Evolutionary conservation across 768 basidiomycete species (phyloP).

Genomic region (Boletales sp.): DNA sequence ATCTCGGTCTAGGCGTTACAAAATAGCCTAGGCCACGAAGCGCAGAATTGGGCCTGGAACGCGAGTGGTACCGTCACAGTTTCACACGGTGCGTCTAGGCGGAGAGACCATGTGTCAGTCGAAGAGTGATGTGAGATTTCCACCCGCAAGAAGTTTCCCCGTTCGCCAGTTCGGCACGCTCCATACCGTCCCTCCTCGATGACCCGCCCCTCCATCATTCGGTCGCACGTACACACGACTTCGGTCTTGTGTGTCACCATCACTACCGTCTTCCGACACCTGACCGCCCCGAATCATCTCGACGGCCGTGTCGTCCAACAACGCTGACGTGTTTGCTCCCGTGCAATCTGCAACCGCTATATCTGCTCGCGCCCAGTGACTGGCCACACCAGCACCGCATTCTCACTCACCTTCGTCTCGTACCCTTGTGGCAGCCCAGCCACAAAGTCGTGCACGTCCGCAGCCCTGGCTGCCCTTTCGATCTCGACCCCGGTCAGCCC

Average conservation of each 20-base stretch:
- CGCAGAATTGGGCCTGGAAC: too few relatives aligned
- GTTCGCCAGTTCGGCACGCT: slow-evolving; percentile 62
- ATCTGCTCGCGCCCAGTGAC: slow-evolving; percentile 87
- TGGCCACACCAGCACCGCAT: slow-evolving; percentile 70
- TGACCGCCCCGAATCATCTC: slow-evolving; percentile 67
- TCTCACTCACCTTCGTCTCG: slow-evolving; percentile 85
- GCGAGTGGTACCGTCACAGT: too few relatives aligned
- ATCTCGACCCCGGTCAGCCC: slow-evolving; percentile 54
- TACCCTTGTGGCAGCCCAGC: slow-evolving; percentile 77
- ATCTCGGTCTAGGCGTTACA: too few relatives aligned
- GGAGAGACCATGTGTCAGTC: too few relatives aligned
- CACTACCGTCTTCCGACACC: slow-evolving; percentile 78
- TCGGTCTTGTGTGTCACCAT: slow-evolving; percentile 92
- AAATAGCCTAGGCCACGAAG: too few relatives aligned
- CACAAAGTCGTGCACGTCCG: slow-evolving; percentile 87
- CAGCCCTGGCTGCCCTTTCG: slow-evolving; percentile 64
- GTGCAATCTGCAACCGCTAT: slow-evolving; percentile 87
- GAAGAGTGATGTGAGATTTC: too few relatives aligned
- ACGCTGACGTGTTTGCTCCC: slow-evolving; percentile 82
- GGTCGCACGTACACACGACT: slow-evolving; percentile 90
- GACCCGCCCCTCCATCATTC: slow-evolving; percentile 75
- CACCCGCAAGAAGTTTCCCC: too few relatives aligned
- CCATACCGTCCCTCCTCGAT: slow-evolving; percentile 79
- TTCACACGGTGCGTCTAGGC: too few relatives aligned
- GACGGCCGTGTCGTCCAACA: slow-evolving; percentile 76